Evolutionary conservation across 495 filamentous ascomycete genomes (phyloP).

Genomic region (Penicillium argentinense): DNA sequence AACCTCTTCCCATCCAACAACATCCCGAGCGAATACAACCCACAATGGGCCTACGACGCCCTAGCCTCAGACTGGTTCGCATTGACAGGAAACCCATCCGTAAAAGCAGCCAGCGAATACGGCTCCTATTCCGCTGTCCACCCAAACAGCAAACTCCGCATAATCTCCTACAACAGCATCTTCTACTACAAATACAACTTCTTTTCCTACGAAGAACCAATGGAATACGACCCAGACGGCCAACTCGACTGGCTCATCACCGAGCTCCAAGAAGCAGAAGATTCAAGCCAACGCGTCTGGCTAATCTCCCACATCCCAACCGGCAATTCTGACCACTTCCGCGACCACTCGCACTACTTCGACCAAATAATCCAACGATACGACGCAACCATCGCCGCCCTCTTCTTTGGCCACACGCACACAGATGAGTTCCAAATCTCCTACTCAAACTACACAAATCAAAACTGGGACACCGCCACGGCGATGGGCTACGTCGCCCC

Average conservation of each 20-base stretch:
- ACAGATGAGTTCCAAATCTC: constrained; percentile 54
- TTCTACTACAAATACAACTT: constrained; percentile 57
- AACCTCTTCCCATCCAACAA: constrained; percentile 47
- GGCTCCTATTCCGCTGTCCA: constrained; percentile 51
- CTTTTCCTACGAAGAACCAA: constrained; percentile 48
- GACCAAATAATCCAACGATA: constrained; percentile 55
- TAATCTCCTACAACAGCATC: constrained; percentile 58
- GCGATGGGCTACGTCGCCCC: constrained; percentile 51
- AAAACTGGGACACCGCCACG: constrained; percentile 35
- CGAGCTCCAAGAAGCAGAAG: constrained; percentile 52
- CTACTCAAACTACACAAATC: constrained; percentile 44
- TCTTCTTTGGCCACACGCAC: constrained; percentile 59
- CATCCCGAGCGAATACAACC: constrained; percentile 32
- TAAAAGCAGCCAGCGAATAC: constrained; percentile 35
- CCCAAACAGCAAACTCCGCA: constrained; percentile 40
- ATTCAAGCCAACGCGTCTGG: constrained; percentile 49
- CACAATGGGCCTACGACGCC: constrained; percentile 53
- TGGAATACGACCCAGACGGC: constrained; percentile 47
- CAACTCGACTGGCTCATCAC: constrained; percentile 49
- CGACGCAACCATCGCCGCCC: constrained; percentile 49
- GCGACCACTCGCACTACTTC: constrained; percentile 51
- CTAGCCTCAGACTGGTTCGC: constrained; percentile 44
- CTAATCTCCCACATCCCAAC: constrained; percentile 53
- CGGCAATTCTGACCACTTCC: constrained; percentile 45
- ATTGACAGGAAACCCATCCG: constrained; percentile 45